Conservation (phyloP, 2,329 filamentous ascomycete species). For the Hypoxylon sp. region DNA sequence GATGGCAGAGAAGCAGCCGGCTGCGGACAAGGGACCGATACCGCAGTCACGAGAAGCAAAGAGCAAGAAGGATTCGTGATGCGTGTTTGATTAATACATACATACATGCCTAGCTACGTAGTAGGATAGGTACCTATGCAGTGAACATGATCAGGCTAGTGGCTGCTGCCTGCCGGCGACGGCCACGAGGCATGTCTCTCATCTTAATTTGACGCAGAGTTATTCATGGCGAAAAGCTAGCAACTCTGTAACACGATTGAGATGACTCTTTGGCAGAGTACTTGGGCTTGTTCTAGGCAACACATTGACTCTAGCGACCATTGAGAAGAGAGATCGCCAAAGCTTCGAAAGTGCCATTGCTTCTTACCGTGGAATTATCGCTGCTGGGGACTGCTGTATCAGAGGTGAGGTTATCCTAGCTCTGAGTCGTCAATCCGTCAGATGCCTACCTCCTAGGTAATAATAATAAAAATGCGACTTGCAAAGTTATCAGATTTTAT, state of each 20-base stretch:
- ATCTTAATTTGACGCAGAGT: constrained; percentile 84
- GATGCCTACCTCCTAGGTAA: too few species aligned
- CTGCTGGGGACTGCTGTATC: background rate
- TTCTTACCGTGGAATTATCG: constrained; percentile 15
- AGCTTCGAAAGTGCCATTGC: constrained; percentile 89
- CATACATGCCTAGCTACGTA: too few species aligned
- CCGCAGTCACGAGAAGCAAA: constrained; percentile 43
- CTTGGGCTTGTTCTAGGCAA: constrained; percentile 79
- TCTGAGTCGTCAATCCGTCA: background rate
- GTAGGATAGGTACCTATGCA: too few species aligned
- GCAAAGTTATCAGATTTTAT: background rate
- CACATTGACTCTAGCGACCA: constrained; percentile 89
- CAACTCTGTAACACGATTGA: constrained; percentile 92
- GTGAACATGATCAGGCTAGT: constrained; percentile 10
- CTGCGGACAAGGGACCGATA: constrained; percentile 40
- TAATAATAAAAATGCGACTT: background rate
- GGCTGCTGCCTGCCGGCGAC: constrained; percentile 9
- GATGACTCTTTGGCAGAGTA: constrained; percentile 88
- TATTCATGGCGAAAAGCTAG: constrained; percentile 75
- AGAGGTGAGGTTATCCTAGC: background rate
- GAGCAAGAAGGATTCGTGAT: constrained; percentile 62
- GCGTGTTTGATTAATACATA: constrained; percentile 9
- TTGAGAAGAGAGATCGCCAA: constrained; percentile 70
- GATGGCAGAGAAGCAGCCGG: constrained; percentile 49
- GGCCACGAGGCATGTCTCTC: constrained; percentile 69